Conservation (phyloP, 1,139 yeast species). For the Waltiozyma sp. region DNA sequence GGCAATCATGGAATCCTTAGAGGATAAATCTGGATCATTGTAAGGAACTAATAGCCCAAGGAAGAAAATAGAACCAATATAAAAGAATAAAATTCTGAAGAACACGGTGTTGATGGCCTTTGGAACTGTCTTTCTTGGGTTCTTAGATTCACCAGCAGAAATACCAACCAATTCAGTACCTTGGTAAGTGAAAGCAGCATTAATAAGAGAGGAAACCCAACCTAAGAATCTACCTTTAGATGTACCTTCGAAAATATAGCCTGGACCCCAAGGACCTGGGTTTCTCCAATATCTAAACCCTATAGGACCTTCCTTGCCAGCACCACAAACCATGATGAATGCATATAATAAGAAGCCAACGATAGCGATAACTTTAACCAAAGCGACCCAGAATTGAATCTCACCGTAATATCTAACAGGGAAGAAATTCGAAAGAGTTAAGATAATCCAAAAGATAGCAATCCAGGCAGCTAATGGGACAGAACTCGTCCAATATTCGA, state of each 20-base stretch:
- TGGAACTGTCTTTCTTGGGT: constrained; percentile 78
- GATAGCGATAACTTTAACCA: constrained; percentile 60
- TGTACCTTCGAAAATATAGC: constrained; percentile 39
- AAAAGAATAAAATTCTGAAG: constrained; percentile 69
- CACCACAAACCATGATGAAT: constrained; percentile 68
- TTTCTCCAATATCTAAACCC: constrained; percentile 88
- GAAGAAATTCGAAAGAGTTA: constrained; percentile 42
- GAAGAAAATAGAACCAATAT: constrained; percentile 69
- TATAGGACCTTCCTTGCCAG: constrained; percentile 57
- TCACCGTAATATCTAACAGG: constrained; percentile 64
- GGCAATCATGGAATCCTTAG: constrained; percentile 35
- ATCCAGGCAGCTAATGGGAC: constrained; percentile 64
- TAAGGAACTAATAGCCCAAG: constrained; percentile 78
- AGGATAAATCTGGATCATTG: constrained; percentile 47
- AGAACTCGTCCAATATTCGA: constrained; percentile 63
- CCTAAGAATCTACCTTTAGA: constrained; percentile 63
- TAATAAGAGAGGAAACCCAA: constrained; percentile 56
- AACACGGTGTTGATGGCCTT: constrained; percentile 76
- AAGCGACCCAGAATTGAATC: constrained; percentile 61
- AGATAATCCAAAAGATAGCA: constrained; percentile 47
- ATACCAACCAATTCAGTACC: constrained; percentile 85
- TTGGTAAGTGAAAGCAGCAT: constrained; percentile 70
- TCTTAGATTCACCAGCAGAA: constrained; percentile 79
- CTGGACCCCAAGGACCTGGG: constrained; percentile 80
- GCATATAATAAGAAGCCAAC: constrained; percentile 65